These are phyloP conservation scores for Vicia sativa DNA, from an alignment of 306 rosid species.

Conservation along the genomic window DNA sequence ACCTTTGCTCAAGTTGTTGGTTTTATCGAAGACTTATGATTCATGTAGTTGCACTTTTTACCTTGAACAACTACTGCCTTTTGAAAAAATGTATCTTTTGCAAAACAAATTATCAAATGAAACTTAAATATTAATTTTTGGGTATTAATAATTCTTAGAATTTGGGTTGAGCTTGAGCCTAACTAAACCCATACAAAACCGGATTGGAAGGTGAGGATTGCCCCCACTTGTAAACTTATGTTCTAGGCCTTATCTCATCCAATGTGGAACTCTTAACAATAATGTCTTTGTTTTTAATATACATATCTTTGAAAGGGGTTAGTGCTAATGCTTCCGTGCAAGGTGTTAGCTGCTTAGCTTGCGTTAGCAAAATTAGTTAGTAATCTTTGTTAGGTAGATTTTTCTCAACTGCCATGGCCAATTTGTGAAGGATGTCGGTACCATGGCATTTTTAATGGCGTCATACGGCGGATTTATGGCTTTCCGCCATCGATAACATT, in stretches of 20 bases:
- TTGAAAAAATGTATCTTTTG: conserved; percentile 15
- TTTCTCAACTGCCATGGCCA: no score
- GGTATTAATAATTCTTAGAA: conserved; percentile 3
- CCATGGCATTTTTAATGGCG: no score
- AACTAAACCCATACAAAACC: neutral
- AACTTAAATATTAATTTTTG: conserved; percentile 5
- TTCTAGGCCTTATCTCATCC: neutral
- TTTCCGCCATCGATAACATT: no score
- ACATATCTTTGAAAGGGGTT: no score
- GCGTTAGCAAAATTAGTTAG: no score
- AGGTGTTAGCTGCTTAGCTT: no score
- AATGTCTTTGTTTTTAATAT: neutral
- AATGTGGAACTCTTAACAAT: neutral
- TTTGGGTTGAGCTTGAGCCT: neutral
- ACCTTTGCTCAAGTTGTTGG: neutral
- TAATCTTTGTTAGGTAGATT: no score
- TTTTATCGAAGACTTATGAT: conserved; percentile 11
- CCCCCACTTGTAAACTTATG: neutral
- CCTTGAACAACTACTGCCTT: conserved; percentile 5
- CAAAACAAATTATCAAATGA: conserved; percentile 17
- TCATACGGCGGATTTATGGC: no score
- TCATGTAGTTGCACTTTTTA: conserved; percentile 23
- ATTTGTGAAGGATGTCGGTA: no score
- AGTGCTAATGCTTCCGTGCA: no score
- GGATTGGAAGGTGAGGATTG: neutral